Percentiles rank a stretch among this genome's conserved stretches.
These are phyloP conservation scores for Yamadazyma friedrichii DNA, from an alignment of 1,139 yeast genomes.

Conservation along the genomic window DNA sequence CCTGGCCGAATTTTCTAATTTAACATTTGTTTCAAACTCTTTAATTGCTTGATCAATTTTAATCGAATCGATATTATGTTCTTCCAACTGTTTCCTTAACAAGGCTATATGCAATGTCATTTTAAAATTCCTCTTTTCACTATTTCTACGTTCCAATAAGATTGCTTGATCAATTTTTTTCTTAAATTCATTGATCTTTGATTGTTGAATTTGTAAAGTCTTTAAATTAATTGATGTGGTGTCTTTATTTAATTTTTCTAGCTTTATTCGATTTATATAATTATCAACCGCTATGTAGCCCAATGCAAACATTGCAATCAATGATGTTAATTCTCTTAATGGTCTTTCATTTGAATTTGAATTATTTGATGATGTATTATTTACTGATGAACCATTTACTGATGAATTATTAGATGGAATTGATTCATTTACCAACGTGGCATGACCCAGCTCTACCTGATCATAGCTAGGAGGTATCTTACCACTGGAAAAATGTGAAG, in stretches of 20 bases:
- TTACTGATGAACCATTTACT: neutral
- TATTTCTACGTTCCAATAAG: constrained; percentile 46
- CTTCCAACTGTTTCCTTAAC: constrained; percentile 55
- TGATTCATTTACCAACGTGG: neutral
- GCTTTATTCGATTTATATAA: constrained; percentile 39
- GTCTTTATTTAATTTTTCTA: constrained; percentile 42
- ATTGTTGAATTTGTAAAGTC: constrained; percentile 43
- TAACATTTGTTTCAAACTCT: constrained; percentile 56
- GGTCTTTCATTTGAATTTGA: constrained; percentile 10
- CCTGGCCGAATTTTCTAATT: constrained; percentile 52
- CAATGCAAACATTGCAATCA: constrained; percentile 38
- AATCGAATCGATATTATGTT: constrained; percentile 52
- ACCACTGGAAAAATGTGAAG: constrained; percentile 20
- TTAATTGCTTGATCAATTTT: constrained; percentile 50
- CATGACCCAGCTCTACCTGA: constrained; percentile 6
- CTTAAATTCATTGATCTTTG: constrained; percentile 40
- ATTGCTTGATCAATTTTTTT: constrained; percentile 48
- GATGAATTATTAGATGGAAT: neutral
- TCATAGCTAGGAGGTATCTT: constrained; percentile 17
- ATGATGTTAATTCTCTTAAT: constrained; percentile 30
- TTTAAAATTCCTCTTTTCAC: constrained; percentile 52
- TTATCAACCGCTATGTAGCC: constrained; percentile 55
- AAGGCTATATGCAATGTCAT: constrained; percentile 66
- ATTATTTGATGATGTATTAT: neutral
- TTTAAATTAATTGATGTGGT: constrained; percentile 41